Percentiles rank a stretch among this genome's conserved stretches.
Evolutionary conservation across 208 protist species (phyloP).

Genomic region (Leishmania arabica): DNA sequence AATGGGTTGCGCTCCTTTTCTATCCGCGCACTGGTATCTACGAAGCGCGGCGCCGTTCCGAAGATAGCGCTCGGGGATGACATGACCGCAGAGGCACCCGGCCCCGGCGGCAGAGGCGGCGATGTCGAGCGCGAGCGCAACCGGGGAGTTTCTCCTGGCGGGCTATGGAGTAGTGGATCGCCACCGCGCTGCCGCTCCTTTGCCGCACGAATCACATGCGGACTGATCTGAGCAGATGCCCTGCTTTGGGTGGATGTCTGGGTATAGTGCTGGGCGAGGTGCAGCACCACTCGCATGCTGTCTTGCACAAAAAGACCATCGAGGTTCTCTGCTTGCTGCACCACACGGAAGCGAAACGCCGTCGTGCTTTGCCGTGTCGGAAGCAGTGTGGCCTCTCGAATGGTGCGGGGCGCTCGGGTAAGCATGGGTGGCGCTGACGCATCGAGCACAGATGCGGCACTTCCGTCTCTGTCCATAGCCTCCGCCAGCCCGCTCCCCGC

Average conservation of each 20-base stretch:
- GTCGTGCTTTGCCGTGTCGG: conserved; percentile 31
- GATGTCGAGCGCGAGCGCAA: conserved; percentile 8
- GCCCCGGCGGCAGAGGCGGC: background rate
- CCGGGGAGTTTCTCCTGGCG: background rate
- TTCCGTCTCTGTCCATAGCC: background rate
- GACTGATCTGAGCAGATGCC: background rate
- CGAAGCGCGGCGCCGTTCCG: conserved; percentile 25
- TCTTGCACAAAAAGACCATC: conserved; percentile 50
- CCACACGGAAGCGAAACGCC: conserved; percentile 27
- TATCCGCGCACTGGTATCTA: background rate
- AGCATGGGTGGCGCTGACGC: background rate
- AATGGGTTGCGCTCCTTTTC: conserved; percentile 53
- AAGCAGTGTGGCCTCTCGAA: conserved; percentile 29
- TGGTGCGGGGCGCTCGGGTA: conserved; percentile 16
- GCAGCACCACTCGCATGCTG: conserved; percentile 58
- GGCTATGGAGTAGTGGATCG: too few species aligned
- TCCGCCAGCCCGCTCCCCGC: background rate
- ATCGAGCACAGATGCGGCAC: background rate
- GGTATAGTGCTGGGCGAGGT: conserved; percentile 55
- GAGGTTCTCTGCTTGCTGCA: conserved; percentile 40
- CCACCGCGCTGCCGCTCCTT: background rate
- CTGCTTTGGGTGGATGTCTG: background rate
- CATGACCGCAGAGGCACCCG: background rate
- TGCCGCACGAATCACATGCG: conserved; percentile 2
- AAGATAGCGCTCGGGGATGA: conserved; percentile 22